A percentile compares a stretch with the other conserved stretches of the same genome.
Evolutionary conservation across 306 rosid species (phyloP).

Genomic region (Castanea crenata): DNA sequence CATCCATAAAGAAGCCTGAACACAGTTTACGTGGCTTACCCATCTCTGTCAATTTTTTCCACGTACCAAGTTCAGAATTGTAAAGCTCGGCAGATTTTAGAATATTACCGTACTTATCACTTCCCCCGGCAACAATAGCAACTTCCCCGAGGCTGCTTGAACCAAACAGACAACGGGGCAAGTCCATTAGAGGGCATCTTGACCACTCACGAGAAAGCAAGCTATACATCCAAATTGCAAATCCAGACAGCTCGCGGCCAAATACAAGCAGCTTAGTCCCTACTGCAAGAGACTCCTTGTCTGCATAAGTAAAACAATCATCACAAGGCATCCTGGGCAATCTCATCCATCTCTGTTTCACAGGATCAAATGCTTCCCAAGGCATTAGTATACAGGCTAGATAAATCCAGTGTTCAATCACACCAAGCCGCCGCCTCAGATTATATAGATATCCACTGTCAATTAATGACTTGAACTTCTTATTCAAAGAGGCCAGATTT

Average conservation of each 20-base stretch:
- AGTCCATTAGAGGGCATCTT: slow-evolving; percentile 24
- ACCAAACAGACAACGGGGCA: slow-evolving; percentile 35
- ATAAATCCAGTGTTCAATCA: slow-evolving; percentile 38
- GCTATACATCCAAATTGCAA: slow-evolving; percentile 37
- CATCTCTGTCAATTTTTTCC: slow-evolving; percentile 30
- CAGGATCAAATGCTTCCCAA: slow-evolving; percentile 42
- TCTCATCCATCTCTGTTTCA: slow-evolving; percentile 27
- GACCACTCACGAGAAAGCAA: slow-evolving; percentile 25
- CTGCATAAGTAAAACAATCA: slow-evolving; percentile 30
- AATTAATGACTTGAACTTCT: slow-evolving; percentile 28
- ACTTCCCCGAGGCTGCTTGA: slow-evolving; percentile 31
- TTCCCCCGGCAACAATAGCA: slow-evolving; percentile 41
- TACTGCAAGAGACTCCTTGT: slow-evolving; percentile 45
- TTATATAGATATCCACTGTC: slow-evolving; percentile 26
- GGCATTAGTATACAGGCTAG: slow-evolving; percentile 22
- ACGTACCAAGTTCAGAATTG: slow-evolving; percentile 26
- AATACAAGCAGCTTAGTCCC: slow-evolving; percentile 34
- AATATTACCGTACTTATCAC: slow-evolving; percentile 21
- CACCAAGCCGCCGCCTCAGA: slow-evolving; percentile 29
- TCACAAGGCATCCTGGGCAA: slow-evolving; percentile 36
- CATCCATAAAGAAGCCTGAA: slow-evolving; percentile 37
- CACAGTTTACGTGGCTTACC: slow-evolving; percentile 25
- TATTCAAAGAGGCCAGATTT: slow-evolving; percentile 31
- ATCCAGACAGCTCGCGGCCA: slow-evolving; percentile 31
- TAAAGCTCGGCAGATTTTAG: slow-evolving; percentile 30